phyloP scores from a whole-genome alignment of 352 stramenopile species.

The Peronospora destructor region DNA sequence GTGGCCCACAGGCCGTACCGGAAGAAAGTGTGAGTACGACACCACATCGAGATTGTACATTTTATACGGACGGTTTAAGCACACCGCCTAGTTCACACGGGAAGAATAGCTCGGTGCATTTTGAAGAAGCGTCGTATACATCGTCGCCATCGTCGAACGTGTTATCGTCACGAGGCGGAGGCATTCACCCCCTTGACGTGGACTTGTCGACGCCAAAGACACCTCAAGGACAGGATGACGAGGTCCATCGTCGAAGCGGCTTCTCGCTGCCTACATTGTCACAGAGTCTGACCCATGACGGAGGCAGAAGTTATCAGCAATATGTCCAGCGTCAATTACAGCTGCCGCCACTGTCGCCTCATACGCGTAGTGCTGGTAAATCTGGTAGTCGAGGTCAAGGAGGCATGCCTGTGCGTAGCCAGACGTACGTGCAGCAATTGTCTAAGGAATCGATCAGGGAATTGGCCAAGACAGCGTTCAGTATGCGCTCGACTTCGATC shows the following conservation, averaged over 20 bases:
- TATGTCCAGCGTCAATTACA: slow-evolving; percentile 68
- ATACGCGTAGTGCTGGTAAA: slow-evolving; percentile 28
- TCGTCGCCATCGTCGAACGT: slow-evolving; percentile 26
- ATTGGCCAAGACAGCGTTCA: slow-evolving; percentile 63
- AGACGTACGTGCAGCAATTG: slow-evolving; percentile 37
- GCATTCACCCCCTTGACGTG: slow-evolving; percentile 9
- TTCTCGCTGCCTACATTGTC: slow-evolving; percentile 24
- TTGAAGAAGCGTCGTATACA: slow-evolving; percentile 21
- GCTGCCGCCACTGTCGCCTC: slow-evolving; percentile 36
- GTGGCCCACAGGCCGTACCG: slow-evolving; percentile 9
- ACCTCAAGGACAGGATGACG: slow-evolving; percentile 10
- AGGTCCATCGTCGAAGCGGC: slow-evolving; percentile 9
- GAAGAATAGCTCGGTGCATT: slow-evolving; percentile 23
- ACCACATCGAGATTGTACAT: slow-evolving; percentile 8
- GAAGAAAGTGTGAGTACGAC: slow-evolving; percentile 13
- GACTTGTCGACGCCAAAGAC: slow-evolving; percentile 31
- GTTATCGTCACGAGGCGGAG: slow-evolving; percentile 11
- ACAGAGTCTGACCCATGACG: slow-evolving; percentile 11
- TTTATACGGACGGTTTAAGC: slow-evolving; percentile 18
- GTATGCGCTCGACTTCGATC: slow-evolving; percentile 60
- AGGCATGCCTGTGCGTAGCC: slow-evolving; percentile 17
- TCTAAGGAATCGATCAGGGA: slow-evolving; percentile 50
- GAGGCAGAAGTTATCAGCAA: slow-evolving; percentile 45
- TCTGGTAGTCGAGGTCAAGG: slow-evolving; percentile 10
- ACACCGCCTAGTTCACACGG: slow-evolving; percentile 27